These are phyloP conservation scores for Pseudopyricularia javanii DNA, from an alignment of 2,329 filamentous ascomycete species.

Conservation along the genomic window DNA sequence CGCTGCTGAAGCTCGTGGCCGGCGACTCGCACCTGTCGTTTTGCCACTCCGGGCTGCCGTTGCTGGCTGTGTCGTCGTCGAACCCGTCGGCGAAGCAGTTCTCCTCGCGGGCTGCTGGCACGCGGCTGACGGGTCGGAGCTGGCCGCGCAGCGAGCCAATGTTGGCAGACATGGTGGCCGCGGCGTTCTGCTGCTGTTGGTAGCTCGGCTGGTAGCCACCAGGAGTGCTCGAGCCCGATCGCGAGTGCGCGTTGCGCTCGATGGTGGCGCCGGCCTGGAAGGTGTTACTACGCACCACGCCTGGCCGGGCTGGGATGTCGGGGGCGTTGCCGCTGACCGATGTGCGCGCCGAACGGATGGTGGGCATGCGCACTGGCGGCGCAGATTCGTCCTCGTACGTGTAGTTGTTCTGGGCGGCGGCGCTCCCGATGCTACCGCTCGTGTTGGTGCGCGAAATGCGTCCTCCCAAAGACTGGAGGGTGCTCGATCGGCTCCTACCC, in stretches of 20 bases:
- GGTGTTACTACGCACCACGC: constrained; percentile 24
- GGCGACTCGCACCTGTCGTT: constrained; percentile 38
- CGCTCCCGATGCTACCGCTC: constrained; percentile 19
- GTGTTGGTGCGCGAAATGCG: constrained; percentile 19
- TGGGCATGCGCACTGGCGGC: constrained; percentile 28
- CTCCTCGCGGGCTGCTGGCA: constrained; percentile 24
- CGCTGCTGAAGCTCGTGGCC: constrained; percentile 41
- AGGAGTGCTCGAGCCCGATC: constrained; percentile 1
- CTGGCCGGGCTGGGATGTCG: constrained; percentile 23
- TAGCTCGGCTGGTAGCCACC: constrained; percentile 3
- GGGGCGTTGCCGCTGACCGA: constrained; percentile 12
- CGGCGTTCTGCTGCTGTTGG: neutral
- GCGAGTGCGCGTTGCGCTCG: neutral
- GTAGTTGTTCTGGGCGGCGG: constrained; percentile 17
- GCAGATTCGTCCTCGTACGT: constrained; percentile 21
- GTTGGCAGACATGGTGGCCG: constrained; percentile 9
- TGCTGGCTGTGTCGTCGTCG: constrained; percentile 36
- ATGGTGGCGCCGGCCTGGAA: constrained; percentile 19
- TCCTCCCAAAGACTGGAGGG: constrained; percentile 28
- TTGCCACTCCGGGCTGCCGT: constrained; percentile 33
- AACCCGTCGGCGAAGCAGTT: constrained; percentile 32
- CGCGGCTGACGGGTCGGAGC: constrained; percentile 31
- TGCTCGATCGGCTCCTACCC: constrained; percentile 32
- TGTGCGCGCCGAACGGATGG: constrained; percentile 21
- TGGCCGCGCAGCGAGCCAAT: constrained; percentile 26